Percentiles rank a stretch among this genome's conserved stretches.
Evolutionary conservation across 2,329 filamentous ascomycete species (phyloP).

Genomic region (Pseudomassariella vexata): DNA sequence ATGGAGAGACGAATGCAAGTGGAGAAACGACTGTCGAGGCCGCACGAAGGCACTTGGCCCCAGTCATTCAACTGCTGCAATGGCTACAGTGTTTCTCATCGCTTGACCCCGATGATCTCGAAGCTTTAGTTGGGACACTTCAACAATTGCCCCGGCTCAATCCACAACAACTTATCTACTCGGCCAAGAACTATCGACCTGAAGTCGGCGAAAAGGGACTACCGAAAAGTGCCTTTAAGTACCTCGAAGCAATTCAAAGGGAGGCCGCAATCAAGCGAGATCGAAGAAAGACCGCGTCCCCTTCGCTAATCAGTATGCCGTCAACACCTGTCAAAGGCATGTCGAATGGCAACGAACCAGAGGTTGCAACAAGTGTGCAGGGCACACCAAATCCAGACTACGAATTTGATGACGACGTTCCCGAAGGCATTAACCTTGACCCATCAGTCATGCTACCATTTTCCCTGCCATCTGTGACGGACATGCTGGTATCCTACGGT

Average conservation of each 20-base stretch:
- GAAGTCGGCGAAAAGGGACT: constrained; percentile 94
- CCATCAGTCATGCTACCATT: constrained; percentile 92
- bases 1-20: constrained; percentile 76
- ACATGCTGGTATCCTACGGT: constrained; percentile 94
- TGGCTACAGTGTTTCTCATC: constrained; percentile 99
- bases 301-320: constrained; percentile 21
- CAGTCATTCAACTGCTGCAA: constrained; percentile 88
- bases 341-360: constrained; percentile 36
- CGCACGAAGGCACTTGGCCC: constrained; percentile 76
- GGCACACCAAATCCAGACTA: constrained; percentile 34
- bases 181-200: constrained; percentile 85
- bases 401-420: constrained; percentile 63
- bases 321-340: constrained; percentile 30
- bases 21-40: constrained; percentile 86
- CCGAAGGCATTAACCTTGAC: constrained; percentile 74
- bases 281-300: constrained; percentile 39
- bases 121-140: constrained; percentile 80
- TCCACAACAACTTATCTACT: constrained; percentile 83
- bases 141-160: constrained; percentile 82
- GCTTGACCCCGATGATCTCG: constrained; percentile 75
- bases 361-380: constrained; percentile 34
- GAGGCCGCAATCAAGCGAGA: constrained; percentile 60
- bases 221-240: constrained; percentile 82
- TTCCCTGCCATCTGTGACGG: constrained; percentile 88
- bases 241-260: constrained; percentile 73